These are phyloP conservation scores for Vachellia collinsii DNA, from an alignment of 306 rosid genomes.

Conservation along the genomic window DNA sequence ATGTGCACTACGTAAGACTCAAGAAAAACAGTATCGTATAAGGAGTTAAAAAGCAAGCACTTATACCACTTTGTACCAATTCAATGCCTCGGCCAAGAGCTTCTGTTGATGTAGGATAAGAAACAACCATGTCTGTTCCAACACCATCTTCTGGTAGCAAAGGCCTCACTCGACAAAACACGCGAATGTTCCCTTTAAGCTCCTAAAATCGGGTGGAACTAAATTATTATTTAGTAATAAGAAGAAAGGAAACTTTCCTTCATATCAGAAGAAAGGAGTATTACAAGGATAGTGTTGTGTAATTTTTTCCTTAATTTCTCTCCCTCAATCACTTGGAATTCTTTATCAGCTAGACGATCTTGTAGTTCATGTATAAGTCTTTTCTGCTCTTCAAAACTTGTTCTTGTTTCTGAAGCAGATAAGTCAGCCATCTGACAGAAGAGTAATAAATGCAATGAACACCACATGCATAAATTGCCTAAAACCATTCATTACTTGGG, in stretches of 20 bases:
- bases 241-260: not conserved
- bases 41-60: not conserved
- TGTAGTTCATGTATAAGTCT: constrained; percentile 55
- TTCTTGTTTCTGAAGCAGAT: constrained; percentile 63
- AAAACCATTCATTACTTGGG: not conserved
- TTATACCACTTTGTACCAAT: constrained; percentile 74
- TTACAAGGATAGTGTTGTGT: constrained; percentile 90
- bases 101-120: constrained; percentile 86
- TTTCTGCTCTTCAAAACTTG: constrained; percentile 67
- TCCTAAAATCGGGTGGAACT: constrained; percentile 54
- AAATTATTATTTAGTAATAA: not conserved
- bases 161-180: constrained; percentile 94
- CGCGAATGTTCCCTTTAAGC: constrained; percentile 93
- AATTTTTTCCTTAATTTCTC: constrained; percentile 78
- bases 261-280: not conserved
- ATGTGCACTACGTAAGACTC: constrained; percentile 6
- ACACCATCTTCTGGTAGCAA: constrained; percentile 77
- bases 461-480: constrained; percentile 7
- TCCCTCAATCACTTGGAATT: constrained; percentile 73
- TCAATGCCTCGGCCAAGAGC: constrained; percentile 83
- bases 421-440: constrained; percentile 60
- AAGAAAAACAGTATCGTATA: constrained; percentile 6
- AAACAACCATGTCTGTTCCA: constrained; percentile 63
- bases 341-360: constrained; percentile 67
- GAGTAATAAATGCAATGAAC: constrained; percentile 2